Percentiles rank a stretch among this genome's conserved stretches.
These are phyloP conservation scores for Hymenochaete sp. DNA, from an alignment of 1,284 basidiomycete genomes.

Conservation along the genomic window DNA sequence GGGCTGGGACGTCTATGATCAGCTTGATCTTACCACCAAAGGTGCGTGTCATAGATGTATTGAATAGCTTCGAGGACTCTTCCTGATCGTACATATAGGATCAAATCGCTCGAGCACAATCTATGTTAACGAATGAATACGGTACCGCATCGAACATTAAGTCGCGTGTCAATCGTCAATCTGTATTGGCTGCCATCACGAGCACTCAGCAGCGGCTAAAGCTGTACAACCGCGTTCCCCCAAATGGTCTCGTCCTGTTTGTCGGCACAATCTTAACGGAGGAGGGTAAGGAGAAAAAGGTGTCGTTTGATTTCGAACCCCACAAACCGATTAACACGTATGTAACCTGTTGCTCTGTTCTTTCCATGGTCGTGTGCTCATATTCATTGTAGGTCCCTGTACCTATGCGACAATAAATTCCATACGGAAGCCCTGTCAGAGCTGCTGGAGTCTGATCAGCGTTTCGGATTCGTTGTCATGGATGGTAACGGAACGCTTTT, in stretches of 20 bases:
- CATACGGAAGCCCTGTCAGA: slow-evolving; percentile 97
- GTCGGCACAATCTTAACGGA: slow-evolving; percentile 97
- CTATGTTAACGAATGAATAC: slow-evolving; percentile 98
- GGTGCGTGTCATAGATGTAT: slow-evolving; percentile 35
- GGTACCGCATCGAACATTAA: slow-evolving; percentile 99
- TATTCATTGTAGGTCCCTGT: slow-evolving; percentile 62
- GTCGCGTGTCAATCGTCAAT: slow-evolving; percentile 96
- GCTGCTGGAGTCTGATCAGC: slow-evolving; percentile 93
- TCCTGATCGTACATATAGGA: slow-evolving; percentile 42
- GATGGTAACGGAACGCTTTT: slow-evolving; percentile 97
- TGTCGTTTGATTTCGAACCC: slow-evolving; percentile 95
- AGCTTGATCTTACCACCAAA: slow-evolving; percentile 94
- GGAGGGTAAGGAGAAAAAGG: slow-evolving; percentile 98
- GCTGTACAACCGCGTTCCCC: slow-evolving; percentile 91
- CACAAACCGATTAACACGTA: slow-evolving; percentile 98
- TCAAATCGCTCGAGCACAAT: slow-evolving; percentile 90
- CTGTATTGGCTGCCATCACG: slow-evolving; percentile 95
- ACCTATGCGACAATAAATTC: slow-evolving; percentile 99
- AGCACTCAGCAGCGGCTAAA: slow-evolving; percentile 98
- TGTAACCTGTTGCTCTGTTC: slow-evolving; percentile 25
- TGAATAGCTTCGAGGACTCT: slow-evolving; percentile 9
- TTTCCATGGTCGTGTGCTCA: background rate
- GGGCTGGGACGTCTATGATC: slow-evolving; percentile 99
- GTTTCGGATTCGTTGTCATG: slow-evolving; percentile 99
- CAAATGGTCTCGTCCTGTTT: slow-evolving; percentile 95